These are phyloP conservation scores for Pythium sukuiense DNA, from an alignment of 352 stramenopile genomes.

Conservation along the genomic window DNA sequence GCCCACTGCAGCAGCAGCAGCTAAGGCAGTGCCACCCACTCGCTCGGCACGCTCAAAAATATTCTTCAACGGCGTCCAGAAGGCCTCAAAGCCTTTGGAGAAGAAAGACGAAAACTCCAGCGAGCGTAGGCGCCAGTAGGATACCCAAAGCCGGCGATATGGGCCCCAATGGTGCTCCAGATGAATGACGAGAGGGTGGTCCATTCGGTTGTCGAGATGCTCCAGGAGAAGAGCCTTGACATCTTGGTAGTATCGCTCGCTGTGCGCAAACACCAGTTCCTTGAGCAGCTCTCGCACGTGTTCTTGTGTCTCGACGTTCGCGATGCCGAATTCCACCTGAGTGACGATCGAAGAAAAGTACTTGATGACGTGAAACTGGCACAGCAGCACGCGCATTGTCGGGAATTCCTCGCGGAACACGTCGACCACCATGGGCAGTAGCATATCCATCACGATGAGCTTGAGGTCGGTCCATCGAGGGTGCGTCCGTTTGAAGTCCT, in stretches of 20 bases:
- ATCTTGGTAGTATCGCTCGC: conserved; percentile 52
- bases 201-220: conserved; percentile 33
- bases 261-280: conserved; percentile 61
- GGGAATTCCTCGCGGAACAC: conserved; percentile 62
- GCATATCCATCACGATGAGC: conserved; percentile 63
- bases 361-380: conserved; percentile 75
- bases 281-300: conserved; percentile 51
- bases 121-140: conserved; percentile 54
- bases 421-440: conserved; percentile 53
- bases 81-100: conserved; percentile 60
- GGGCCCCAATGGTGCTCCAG: conserved; percentile 64
- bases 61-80: conserved; percentile 62
- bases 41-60: conserved; percentile 45
- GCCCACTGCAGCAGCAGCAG: conserved; percentile 18
- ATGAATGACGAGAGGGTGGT: conserved; percentile 44
- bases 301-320: conserved; percentile 40
- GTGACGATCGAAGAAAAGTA: conserved; percentile 50
- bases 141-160: conserved; percentile 63
- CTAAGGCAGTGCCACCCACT: conserved; percentile 20
- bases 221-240: conserved; percentile 43
- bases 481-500: conserved; percentile 77
- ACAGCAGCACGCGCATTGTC: conserved; percentile 52
- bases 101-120: conserved; percentile 69
- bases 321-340: conserved; percentile 42
- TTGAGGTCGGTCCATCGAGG: conserved; percentile 61